Percentiles rank a stretch among this genome's conserved stretches.
phyloP scores from a whole-genome alignment of 73 alveolate species.

The Tetrahymena borealis region DNA sequence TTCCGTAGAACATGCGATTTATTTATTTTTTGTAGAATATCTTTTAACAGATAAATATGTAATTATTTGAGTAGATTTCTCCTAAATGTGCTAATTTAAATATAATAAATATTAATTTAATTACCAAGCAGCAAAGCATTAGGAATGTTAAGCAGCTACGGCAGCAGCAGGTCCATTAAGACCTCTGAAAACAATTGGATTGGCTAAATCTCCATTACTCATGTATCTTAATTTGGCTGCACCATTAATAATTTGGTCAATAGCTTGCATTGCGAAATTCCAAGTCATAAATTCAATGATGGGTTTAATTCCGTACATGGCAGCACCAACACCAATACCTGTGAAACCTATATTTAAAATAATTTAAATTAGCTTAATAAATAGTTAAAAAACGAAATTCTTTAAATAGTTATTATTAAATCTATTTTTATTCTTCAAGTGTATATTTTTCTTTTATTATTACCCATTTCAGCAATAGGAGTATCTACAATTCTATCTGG shows the following conservation, averaged over 20 bases:
- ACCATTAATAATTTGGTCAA: constrained; percentile 79
- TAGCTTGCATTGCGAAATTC: constrained; percentile 82
- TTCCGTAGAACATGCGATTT: neutral
- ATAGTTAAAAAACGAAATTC: no score
- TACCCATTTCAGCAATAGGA: constrained; percentile 72
- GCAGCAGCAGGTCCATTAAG: constrained; percentile 88
- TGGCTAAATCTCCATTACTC: constrained; percentile 73
- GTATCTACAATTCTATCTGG: constrained; percentile 73
- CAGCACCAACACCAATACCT: constrained; percentile 92
- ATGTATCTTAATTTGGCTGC: constrained; percentile 77
- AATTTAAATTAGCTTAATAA: neutral
- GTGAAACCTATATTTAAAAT: constrained; percentile 59
- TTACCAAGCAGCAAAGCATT: constrained; percentile 86
- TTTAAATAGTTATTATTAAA: no score
- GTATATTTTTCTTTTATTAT: neutral
- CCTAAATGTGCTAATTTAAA: neutral
- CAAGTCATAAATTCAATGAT: constrained; percentile 84
- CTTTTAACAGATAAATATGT: neutral
- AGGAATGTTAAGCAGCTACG: constrained; percentile 88
- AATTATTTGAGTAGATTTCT: neutral
- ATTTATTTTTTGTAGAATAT: neutral
- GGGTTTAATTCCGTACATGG: constrained; percentile 77
- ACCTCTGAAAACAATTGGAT: constrained; percentile 86
- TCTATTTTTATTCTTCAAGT: neutral
- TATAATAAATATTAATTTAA: neutral